Conservation (phyloP, 2,329 filamentous ascomycete genomes). For the Colletotrichum somersetense region DNA sequence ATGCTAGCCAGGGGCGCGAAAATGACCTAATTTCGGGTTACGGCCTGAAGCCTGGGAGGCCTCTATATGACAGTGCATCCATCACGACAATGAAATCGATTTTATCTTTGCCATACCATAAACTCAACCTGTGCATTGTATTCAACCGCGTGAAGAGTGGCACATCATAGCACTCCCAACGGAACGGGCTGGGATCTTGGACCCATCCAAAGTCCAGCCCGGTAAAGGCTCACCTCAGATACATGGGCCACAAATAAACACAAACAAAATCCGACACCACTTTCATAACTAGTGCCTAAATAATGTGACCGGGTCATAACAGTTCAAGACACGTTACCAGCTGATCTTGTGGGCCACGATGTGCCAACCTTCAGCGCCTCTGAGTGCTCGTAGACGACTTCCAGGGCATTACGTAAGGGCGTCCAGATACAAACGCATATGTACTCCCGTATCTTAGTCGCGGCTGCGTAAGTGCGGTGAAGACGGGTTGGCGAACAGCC, state of each 20-base stretch:
- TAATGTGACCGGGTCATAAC: conserved; percentile 6
- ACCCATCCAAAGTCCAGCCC: conserved; percentile 10
- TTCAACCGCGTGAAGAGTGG: neutral
- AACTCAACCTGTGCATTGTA: conserved; percentile 14
- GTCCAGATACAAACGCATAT: conserved; percentile 9
- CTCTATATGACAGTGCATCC: neutral
- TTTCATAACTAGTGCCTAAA: conserved; percentile 1
- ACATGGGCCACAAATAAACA: neutral
- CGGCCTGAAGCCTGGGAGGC: neutral
- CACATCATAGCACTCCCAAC: neutral
- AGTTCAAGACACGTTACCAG: neutral
- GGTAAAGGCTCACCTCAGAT: neutral
- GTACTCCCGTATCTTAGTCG: conserved; percentile 33
- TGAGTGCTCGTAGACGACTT: conserved; percentile 16
- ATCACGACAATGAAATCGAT: neutral
- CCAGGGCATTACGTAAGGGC: conserved; percentile 27
- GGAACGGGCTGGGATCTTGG: neutral
- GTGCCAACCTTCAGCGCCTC: conserved; percentile 32
- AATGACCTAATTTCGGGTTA: conserved; percentile 12
- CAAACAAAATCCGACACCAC: conserved; percentile 5
- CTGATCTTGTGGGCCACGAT: conserved; percentile 5
- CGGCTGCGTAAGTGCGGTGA: conserved; percentile 37
- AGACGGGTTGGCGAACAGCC: conserved; percentile 9
- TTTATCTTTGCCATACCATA: conserved; percentile 8
- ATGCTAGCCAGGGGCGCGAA: conserved; percentile 10